A percentile compares a stretch with the other conserved stretches of the same genome.
Evolutionary conservation across 225 moss, liverwort and hornwort genomes (phyloP).

Genomic region (Lunularia cruciata): DNA sequence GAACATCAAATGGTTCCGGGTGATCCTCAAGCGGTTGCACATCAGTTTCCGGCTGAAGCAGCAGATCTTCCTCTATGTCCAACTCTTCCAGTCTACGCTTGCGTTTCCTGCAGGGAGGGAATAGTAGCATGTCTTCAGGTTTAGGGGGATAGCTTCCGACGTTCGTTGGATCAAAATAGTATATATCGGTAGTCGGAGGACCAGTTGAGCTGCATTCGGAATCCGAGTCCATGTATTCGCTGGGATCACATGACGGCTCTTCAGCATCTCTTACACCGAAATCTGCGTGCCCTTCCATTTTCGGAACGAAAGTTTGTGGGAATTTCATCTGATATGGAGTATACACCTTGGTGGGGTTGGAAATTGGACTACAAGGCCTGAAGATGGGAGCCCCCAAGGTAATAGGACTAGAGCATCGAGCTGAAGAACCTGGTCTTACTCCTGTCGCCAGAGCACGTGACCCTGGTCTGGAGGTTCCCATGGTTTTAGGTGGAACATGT

Average conservation of each 20-base stretch:
- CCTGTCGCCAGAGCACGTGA: constrained; percentile 1
- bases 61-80: constrained; percentile 46
- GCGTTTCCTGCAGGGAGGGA: constrained; percentile 34
- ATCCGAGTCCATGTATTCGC: constrained; percentile 20
- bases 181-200: neutral
- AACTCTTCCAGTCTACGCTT: constrained; percentile 52
- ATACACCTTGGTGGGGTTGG: constrained; percentile 40
- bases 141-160: constrained; percentile 62
- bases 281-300: constrained; percentile 31
- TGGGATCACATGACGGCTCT: neutral
- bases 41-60: constrained; percentile 56
- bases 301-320: constrained; percentile 29
- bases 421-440: constrained; percentile 9
- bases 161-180: constrained; percentile 44
- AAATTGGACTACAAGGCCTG: constrained; percentile 39
- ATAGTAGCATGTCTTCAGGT: constrained; percentile 45
- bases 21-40: constrained; percentile 49
- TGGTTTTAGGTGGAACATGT: constrained; percentile 3
- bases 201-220: neutral
- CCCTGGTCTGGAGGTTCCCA: constrained; percentile 21
- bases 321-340: constrained; percentile 39
- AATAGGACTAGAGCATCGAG: constrained; percentile 33
- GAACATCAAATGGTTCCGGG: constrained; percentile 25
- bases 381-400: constrained; percentile 27
- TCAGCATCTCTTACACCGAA: constrained; percentile 16